These are phyloP conservation scores for Komagataella pastoris DNA, from an alignment of 805 yeast species.

Conservation along the genomic window DNA sequence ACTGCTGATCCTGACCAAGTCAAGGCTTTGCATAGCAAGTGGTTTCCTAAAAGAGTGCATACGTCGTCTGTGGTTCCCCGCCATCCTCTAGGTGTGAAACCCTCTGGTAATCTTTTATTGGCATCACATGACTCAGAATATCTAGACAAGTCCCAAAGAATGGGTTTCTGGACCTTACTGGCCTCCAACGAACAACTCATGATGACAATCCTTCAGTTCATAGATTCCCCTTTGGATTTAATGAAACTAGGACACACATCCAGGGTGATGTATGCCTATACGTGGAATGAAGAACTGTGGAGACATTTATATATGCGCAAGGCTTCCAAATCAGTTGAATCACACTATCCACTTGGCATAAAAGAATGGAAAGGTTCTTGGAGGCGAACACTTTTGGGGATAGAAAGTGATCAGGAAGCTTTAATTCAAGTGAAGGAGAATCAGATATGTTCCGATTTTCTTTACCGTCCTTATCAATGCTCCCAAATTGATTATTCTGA, in stretches of 20 bases:
- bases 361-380: slow-evolving; percentile 67
- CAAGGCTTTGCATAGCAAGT: not conserved
- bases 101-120: slow-evolving; percentile 54
- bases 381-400: slow-evolving; percentile 45
- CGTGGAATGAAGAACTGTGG: slow-evolving; percentile 77
- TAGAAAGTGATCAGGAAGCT: slow-evolving; percentile 24
- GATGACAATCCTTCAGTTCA: slow-evolving; percentile 32
- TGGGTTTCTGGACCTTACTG: slow-evolving; percentile 5
- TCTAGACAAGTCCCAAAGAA: slow-evolving; percentile 5
- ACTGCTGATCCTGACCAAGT: not conserved
- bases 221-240: slow-evolving; percentile 36
- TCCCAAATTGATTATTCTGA: slow-evolving; percentile 49
- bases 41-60: not conserved
- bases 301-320: slow-evolving; percentile 35
- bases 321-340: slow-evolving; percentile 6
- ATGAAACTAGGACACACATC: slow-evolving; percentile 44
- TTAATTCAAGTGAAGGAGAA: slow-evolving; percentile 29
- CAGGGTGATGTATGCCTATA: slow-evolving; percentile 54
- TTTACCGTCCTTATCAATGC: slow-evolving; percentile 77
- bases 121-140: slow-evolving; percentile 8
- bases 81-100: slow-evolving; percentile 67
- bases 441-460: slow-evolving; percentile 57
- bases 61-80: slow-evolving; percentile 13
- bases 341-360: slow-evolving; percentile 15
- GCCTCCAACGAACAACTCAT: slow-evolving; percentile 42